These are phyloP conservation scores for Pseudogymnoascus pannorum DNA, from an alignment of 2,329 filamentous ascomycete genomes.

Conservation along the genomic window DNA sequence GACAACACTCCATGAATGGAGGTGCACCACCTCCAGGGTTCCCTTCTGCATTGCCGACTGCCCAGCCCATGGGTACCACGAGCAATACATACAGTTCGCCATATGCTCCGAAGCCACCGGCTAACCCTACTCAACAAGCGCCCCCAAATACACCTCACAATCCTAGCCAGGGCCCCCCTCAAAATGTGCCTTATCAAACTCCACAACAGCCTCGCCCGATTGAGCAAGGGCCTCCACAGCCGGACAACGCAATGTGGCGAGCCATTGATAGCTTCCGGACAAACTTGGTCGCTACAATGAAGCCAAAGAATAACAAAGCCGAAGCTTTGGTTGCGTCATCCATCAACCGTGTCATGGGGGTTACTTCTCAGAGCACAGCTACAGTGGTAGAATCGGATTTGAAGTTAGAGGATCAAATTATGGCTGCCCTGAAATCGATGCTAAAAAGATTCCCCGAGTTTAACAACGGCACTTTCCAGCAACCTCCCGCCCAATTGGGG, in stretches of 20 bases:
- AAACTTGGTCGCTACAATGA: conserved; percentile 17
- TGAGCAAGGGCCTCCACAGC: conserved; percentile 11
- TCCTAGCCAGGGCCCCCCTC: conserved; percentile 9
- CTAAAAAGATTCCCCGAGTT: conserved; percentile 19
- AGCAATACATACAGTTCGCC: conserved; percentile 28
- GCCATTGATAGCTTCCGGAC: conserved; percentile 25
- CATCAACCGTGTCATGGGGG: conserved; percentile 25
- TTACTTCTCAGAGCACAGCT: conserved; percentile 19
- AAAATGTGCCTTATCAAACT: conserved; percentile 5
- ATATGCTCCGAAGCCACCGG: conserved; percentile 27
- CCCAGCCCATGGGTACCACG: conserved; percentile 14
- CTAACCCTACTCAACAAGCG: conserved; percentile 13
- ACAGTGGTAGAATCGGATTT: conserved; percentile 13
- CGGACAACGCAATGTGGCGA: conserved; percentile 4
- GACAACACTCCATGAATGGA: conserved; percentile 15
- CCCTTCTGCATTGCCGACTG: conserved; percentile 18
- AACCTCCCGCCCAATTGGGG: conserved; percentile 4
- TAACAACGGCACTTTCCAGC: conserved; percentile 15
- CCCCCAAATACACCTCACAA: conserved; percentile 10
- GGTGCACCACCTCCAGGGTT: conserved; percentile 13
- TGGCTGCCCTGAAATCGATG: conserved; percentile 22
- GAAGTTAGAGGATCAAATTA: conserved; percentile 21
- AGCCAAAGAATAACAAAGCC: conserved; percentile 15
- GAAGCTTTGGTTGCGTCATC: conserved; percentile 27
- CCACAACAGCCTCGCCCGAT: conserved; percentile 13